Conservation (phyloP, 202 grass and related monocot species). For the Eragrostis tef region DNA sequence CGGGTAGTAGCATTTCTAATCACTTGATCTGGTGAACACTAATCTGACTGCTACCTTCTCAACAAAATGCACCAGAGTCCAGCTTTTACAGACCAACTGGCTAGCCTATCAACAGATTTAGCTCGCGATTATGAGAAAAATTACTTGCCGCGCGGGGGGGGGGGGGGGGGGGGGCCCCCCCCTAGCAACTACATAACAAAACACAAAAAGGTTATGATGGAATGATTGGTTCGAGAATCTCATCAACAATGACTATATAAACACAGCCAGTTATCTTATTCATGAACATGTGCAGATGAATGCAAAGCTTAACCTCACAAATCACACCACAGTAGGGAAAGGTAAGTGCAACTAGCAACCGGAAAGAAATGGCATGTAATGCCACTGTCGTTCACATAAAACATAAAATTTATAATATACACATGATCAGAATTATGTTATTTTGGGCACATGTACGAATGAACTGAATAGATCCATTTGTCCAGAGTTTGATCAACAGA, state of each 20-base stretch:
- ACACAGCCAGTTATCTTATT: not conserved
- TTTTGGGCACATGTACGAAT: not conserved
- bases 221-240: conserved; percentile 7
- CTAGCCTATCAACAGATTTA: too few relatives aligned
- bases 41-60: too few relatives aligned
- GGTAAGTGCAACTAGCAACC: not conserved
- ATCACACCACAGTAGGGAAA: not conserved
- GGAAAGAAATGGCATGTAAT: conserved; percentile 11
- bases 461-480: not conserved
- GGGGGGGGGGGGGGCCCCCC: too few relatives aligned
- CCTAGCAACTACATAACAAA: conserved; percentile 23
- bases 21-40: too few relatives aligned
- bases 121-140: too few relatives aligned
- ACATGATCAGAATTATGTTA: not conserved
- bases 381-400: not conserved
- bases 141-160: too few relatives aligned
- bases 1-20: too few relatives aligned
- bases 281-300: not conserved
- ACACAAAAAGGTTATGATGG: not conserved
- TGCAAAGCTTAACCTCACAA: not conserved
- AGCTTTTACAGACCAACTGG: too few relatives aligned
- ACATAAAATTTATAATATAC: not conserved
- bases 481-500: not conserved
- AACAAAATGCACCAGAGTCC: too few relatives aligned
- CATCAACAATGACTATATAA: not conserved